Evolutionary conservation across 225 moss, liverwort and hornwort genomes (phyloP), one percentile per base, ranked within the genome.

Genomic region (Neckera pumila): DNA sequence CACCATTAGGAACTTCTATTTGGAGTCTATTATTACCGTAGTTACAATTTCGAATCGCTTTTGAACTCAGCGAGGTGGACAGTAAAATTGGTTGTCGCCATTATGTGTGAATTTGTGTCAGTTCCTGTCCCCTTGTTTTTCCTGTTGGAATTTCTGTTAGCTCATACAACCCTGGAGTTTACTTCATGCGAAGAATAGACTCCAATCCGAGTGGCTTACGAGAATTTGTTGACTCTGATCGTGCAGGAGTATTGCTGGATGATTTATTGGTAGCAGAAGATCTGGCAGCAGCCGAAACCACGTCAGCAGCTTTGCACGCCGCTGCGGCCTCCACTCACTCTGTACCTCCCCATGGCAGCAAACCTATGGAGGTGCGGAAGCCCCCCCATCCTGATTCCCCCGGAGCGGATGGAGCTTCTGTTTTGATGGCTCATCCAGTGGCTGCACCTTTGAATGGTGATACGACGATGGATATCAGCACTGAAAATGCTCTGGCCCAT

Each of bases 381-480:
- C 2, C 83, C 67, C 85, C 89, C 21, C 91, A 94, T 76, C 79
- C 90, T 87, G 90, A 95, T 84, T 70, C 71, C 20, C 47, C 86
- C 21, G 92, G 79, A 83, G 84, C 85, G 62, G 96, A 95, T 53
- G 94, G 95, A 91, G 14, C 90, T 87, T 91, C 96, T 19, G 97
- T 96, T 38, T 86, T 95, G 76, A 95, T 98, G 98, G 98, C 95
- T 88, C 96, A 88, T 73, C 98, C 97, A 26, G 98, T 98, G 57
- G 95, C 96, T 70, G 93, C 98, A 20, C 97, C 98, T 70, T 47
- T 95, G 40, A 93, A 89, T 85, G 98, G 97, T 26, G 98, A 97
- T 66, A 91, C 82, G 63, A 88, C 97, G 57, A 97, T 97, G 98
- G 98, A 98, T 83, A 98, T 98, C 47, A 97, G 95, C 88, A 95